Evolutionary conservation across 192 early-diverging fungal genomes (phyloP).

Genomic region (Backusella circina): DNA sequence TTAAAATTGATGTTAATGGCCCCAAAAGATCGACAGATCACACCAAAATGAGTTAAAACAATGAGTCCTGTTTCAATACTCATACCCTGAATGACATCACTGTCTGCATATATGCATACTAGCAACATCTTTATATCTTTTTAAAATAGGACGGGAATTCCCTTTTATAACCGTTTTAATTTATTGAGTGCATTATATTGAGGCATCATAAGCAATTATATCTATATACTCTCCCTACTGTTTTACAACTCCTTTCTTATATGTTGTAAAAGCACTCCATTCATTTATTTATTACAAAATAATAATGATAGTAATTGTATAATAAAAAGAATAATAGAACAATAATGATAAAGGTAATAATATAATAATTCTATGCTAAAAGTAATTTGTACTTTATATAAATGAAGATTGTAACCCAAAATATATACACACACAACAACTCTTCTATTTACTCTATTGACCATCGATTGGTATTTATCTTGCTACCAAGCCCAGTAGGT

Average conservation of each 20-base stretch:
- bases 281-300: background rate
- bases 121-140: too few species aligned
- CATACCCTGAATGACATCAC: too few species aligned
- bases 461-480: constrained; percentile 24
- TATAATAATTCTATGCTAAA: background rate
- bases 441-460: constrained; percentile 25
- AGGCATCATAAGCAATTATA: background rate
- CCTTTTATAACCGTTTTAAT: background rate
- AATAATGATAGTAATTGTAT: background rate
- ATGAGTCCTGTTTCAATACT: background rate
- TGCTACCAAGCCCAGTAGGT: constrained; percentile 23
- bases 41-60: background rate
- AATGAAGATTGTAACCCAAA: background rate
- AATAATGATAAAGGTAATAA: too few species aligned
- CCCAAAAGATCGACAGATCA: background rate
- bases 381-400: background rate
- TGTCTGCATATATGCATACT: background rate
- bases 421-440: background rate
- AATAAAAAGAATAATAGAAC: background rate
- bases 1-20: background rate
- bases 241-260: background rate
- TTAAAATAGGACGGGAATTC: too few species aligned
- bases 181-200: background rate
- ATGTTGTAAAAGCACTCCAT: background rate
- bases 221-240: background rate